Base-by-base conservation (phyloP, 2,329 filamentous ascomycete species). In the Karstenula rhodostoma region DNA sequence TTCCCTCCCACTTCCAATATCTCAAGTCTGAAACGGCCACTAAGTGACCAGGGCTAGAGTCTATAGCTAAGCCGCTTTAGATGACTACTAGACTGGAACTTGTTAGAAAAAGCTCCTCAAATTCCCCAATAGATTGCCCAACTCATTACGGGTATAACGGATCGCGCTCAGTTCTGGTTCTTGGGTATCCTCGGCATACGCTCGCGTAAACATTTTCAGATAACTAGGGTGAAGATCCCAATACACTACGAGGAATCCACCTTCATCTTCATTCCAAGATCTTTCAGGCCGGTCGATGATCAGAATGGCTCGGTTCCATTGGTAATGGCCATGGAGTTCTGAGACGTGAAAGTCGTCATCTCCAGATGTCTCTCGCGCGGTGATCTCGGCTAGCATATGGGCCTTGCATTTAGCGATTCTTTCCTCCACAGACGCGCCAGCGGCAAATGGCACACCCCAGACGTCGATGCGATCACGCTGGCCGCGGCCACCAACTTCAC, bases 201-300 rank as follows among this genome's bases (percentile, higher is more conserved):
- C 37, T 32, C 50, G 25, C 12, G 42, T 42, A n/a, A 47, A 53
- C 48, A 57, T 49, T 54, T 51, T 48, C 40, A 35, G 27, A 59
- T 27, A 55, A 7, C 42, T 42, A 10, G 55, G 48, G 42, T 42
- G 19, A 54, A 13, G 1, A 58, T 58, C 57, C 62, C 57, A 64
- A 58, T 62, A 62, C 40, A 64, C 59, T 62, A 54, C 55, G 29
- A 64, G 54, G 47, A 64, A 62, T 22, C 57, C 62, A 17, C 50
- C 55, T 55, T 62, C 47, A 40, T 23, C 55, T 33, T 60, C 22
- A 58, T 62, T 56, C 62, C 55, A 64, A 46, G 43, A 59, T 53
- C 56, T 52, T 56, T 62, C 37, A 2, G 57, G 51, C 47, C 15
- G 35, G 37, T 62, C 59, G 15, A 62, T 60, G 17, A 64, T 60